A percentile compares a stretch with the other conserved stretches of the same genome.
phyloP scores from a whole-genome alignment of 331 rosid species.

The Telfairia occidentalis region DNA sequence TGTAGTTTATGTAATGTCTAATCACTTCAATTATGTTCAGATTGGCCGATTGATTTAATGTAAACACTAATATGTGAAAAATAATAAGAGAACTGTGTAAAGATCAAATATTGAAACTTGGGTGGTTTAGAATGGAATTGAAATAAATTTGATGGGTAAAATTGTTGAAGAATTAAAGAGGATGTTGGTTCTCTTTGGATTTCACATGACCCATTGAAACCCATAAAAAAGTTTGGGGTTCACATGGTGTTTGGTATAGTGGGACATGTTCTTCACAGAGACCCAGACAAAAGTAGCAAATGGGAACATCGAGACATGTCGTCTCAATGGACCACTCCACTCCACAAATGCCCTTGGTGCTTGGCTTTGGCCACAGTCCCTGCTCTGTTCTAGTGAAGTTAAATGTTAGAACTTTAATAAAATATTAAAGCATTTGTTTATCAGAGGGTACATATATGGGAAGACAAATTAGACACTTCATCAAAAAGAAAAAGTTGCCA shows the following conservation, averaged over 20 bases:
- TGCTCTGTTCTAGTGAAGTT: neutral
- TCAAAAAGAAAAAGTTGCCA: neutral
- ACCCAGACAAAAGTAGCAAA: conserved; percentile 17
- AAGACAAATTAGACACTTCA: neutral
- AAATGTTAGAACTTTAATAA: neutral
- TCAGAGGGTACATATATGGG: neutral
- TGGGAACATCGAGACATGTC: conserved; percentile 1
- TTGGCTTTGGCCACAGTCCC: neutral
- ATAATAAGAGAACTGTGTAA: neutral
- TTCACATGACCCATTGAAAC: conserved; percentile 26
- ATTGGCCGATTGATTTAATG: neutral
- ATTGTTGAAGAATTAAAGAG: neutral
- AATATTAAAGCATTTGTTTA: neutral
- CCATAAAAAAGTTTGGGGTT: conserved; percentile 19
- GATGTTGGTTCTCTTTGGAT: conserved; percentile 7
- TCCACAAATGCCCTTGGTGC: neutral
- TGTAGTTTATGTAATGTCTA: too few species aligned
- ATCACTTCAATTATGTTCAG: neutral
- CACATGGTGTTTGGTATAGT: conserved; percentile 32
- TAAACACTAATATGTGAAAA: neutral
- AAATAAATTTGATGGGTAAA: neutral
- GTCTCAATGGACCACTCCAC: conserved; percentile 1
- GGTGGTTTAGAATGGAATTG: neutral
- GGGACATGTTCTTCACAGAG: conserved; percentile 20
- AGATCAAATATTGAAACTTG: neutral